phyloP scores from a whole-genome alignment of 2,329 filamentous ascomycete species.

The Talaromyces sp. region DNA sequence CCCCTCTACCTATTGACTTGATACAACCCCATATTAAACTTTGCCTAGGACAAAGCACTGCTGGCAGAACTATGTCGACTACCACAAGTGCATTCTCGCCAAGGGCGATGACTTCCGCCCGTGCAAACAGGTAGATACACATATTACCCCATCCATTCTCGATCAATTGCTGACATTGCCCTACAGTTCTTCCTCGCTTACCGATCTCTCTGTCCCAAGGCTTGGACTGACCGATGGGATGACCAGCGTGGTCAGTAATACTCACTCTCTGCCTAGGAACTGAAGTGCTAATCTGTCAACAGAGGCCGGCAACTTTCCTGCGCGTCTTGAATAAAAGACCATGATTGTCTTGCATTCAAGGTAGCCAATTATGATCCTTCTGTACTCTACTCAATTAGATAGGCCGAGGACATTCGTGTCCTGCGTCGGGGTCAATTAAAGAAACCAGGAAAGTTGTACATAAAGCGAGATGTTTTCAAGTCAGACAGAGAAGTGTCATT shows the following conservation, averaged over 20 bases:
- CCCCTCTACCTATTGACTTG: neutral
- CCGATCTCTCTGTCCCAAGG: constrained; percentile 93
- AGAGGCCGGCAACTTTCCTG: constrained; percentile 57
- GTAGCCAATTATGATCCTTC: constrained; percentile 30
- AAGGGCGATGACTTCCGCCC: constrained; percentile 98
- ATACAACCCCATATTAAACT: neutral
- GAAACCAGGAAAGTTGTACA: constrained; percentile 29
- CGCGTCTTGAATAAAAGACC: constrained; percentile 41
- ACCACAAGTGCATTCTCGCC: constrained; percentile 98
- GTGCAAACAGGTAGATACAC: constrained; percentile 77
- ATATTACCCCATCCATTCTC: neutral
- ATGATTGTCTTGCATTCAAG: constrained; percentile 19
- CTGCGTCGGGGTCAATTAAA: constrained; percentile 23
- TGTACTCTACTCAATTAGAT: constrained; percentile 38
- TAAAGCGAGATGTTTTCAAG: constrained; percentile 26
- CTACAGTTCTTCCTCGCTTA: constrained; percentile 90
- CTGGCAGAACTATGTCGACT: constrained; percentile 99
- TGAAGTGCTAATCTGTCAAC: constrained; percentile 14
- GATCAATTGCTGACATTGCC: neutral
- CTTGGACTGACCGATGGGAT: constrained; percentile 93
- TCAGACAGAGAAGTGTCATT: constrained; percentile 6
- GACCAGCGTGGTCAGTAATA: constrained; percentile 79
- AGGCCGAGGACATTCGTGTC: constrained; percentile 23
- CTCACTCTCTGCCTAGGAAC: neutral
- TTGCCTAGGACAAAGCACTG: constrained; percentile 81